Percentiles rank a stretch among this genome's conserved stretches.
Evolutionary conservation across 495 filamentous ascomycete species (phyloP).

Genomic region (Arthonia radiata): DNA sequence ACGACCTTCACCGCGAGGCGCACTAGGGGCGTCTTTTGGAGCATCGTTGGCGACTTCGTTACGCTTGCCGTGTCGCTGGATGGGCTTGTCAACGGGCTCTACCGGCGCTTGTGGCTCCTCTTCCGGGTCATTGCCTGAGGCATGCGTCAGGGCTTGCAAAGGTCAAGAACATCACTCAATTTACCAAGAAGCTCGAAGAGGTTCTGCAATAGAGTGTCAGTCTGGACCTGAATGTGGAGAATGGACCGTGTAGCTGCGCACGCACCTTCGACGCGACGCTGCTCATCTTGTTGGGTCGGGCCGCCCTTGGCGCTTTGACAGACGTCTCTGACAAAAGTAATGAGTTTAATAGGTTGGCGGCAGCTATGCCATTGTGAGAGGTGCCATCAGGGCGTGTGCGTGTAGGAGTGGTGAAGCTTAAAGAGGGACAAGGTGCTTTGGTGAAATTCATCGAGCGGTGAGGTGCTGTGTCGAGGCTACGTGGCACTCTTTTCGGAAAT

Average conservation of each 20-base stretch:
- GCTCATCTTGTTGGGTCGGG: conserved; percentile 11
- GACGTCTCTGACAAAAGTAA: no score
- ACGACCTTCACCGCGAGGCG: conserved; percentile 13
- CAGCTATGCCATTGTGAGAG: no score
- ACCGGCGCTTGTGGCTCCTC: conserved; percentile 50
- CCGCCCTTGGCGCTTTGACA: conserved; percentile 14
- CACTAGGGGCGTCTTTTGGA: conserved; percentile 18
- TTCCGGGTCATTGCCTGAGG: conserved; percentile 63
- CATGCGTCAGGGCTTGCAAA: conserved; percentile 5
- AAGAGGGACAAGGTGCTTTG: no score
- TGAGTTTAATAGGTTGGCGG: no score
- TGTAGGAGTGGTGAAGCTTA: no score
- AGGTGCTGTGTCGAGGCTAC: no score
- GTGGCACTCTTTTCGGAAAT: no score
- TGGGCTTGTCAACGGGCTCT: conserved; percentile 66
- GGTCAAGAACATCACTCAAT: conserved; percentile 10
- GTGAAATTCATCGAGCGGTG: no score
- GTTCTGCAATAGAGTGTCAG: conserved; percentile 10
- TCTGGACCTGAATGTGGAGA: neutral
- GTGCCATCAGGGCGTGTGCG: no score
- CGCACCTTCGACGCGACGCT: conserved; percentile 17
- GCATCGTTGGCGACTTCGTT: conserved; percentile 52
- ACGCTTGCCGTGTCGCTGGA: conserved; percentile 60
- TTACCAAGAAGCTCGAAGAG: conserved; percentile 19
- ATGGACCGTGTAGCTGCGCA: neutral